Base-by-base conservation (phyloP, 192 early-diverging fungal species). In the Chytriomyces sp. region DNA sequence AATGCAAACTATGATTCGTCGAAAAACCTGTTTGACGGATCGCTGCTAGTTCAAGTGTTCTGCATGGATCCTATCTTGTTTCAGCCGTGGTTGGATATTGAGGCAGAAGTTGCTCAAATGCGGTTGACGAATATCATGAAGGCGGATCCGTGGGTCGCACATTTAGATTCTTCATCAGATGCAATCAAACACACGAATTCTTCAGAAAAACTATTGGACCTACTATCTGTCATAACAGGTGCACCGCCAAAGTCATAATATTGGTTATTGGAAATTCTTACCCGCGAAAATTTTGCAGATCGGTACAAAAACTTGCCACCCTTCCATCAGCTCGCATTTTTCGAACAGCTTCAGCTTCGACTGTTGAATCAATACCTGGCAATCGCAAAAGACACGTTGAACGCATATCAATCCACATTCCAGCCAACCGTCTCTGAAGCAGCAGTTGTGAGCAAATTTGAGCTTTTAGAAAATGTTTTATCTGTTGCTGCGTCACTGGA, bases 171-270 rank as follows among this genome's bases (percentile, higher is more conserved):
- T 23, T 8, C 46, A 44, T 23, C 35, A 13, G 71, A 20, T 44
- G 10, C 45, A 18, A 43, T 63, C 57, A 73, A 73, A 62, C 71
- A 73, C 45, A 73, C 71, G 49, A 45, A 18, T 7, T 73, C 71
- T n/a, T 73, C 71, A 44, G 71, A 73, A 62, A 61, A 62, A 7
- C 71, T 73, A 13, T n/a, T 73, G 8, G 71, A 73, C 62, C 47
- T 73, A 24, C 26, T 73, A 5, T 53, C 26, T 24, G 61, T 73
- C n/a, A 63, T 63, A 23, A 63, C 53, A 44, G 71, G 71, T 73
- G 45, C 10, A 7, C 3, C 28, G 8, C 26, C n/a, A 53, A 16
- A 26, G 13, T 7, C 16, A 50, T 48, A 13, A 20, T 2, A 13
- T 50, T 53, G 50, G 35, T 35, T 35, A 3, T 35, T 35, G 35